phyloP scores from a whole-genome alignment of 129 eudicot species.

The Sambucus nigra region DNA sequence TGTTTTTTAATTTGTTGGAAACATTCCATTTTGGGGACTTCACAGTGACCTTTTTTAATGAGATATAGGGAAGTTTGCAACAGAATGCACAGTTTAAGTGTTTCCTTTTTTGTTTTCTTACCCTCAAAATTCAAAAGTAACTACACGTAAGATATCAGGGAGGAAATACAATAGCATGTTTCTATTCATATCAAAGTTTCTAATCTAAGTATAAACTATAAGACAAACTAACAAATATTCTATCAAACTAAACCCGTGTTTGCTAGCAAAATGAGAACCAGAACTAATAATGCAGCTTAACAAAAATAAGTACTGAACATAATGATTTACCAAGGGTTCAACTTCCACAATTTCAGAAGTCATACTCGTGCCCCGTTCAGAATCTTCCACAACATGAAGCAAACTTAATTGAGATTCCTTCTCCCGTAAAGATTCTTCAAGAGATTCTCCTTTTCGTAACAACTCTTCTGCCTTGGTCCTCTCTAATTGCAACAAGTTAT shows the following conservation, averaged over 20 bases:
- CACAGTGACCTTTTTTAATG: no score
- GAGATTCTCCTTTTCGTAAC: slow-evolving; percentile 32
- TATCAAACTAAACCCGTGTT: neutral
- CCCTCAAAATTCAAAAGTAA: no score
- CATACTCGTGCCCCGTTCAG: slow-evolving; percentile 30
- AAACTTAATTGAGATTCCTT: slow-evolving; percentile 51
- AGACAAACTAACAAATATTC: no score
- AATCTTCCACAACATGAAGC: slow-evolving; percentile 35
- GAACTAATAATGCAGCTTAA: neutral
- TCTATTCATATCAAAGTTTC: no score
- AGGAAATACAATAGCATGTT: no score
- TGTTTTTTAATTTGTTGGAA: no score
- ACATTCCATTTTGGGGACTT: no score
- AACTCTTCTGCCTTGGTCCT: slow-evolving; percentile 59
- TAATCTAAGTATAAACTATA: no score
- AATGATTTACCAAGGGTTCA: slow-evolving; percentile 57
- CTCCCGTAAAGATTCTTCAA: slow-evolving; percentile 47
- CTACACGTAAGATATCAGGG: no score
- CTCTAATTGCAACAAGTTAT: slow-evolving; percentile 44
- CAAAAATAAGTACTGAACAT: slow-evolving; percentile 3
- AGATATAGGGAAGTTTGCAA: no score
- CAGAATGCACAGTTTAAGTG: no score
- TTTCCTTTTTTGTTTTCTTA: no score
- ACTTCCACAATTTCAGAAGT: slow-evolving; percentile 74
- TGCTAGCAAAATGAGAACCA: neutral